Base-by-base conservation (phyloP, 2,329 filamentous ascomycete species). In the Fusarium lateritium region DNA sequence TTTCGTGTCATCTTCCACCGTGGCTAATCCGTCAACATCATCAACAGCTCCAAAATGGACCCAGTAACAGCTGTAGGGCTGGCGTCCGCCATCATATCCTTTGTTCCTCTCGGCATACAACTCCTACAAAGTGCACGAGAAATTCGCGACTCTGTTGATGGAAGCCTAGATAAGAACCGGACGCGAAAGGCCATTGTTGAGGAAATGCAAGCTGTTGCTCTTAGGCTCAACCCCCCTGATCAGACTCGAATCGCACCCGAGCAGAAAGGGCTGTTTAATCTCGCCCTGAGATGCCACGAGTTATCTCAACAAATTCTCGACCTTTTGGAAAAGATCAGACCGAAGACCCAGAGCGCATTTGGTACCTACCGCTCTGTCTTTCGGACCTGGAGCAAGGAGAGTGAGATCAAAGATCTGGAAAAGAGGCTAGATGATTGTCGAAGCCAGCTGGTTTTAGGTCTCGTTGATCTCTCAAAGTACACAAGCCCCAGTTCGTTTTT, bases 31-130 rank as follows among this genome's bases (percentile, higher is more conserved):
- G 11, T 13, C 10, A 14, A 14, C 6, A 13, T 13, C 8, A 22
- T 24, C 8, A 7, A 5, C 19, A 8, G 7, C 28, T 42, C 5
- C 6, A 4, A 2, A 2, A 52, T 38, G 46, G 54, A 53, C 26
- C 59, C 59, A 1, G 45, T 62, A 21, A 60, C 59, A 1, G 46
- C 46, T 0, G 15, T 62, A 14, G 55, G 55, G 0, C n/a, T 53
- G 0, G 45, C 46, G 0, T 53, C 55, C 2, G n/a, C 55, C 4
- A 47, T 62, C 4, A 28, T 60, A 10, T 26, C 40, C 0, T 60
- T 60, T 7, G 14, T 60, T 0, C 55, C 34, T 2, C 5, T 53
- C 6, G 40, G 34, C 0, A 3, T 31, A 6, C 46, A 60, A 8
- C 4, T 54, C 3, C 3, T 62, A 4, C 22, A n/a, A 3, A 34